phyloP scores from a whole-genome alignment of 768 basidiomycete genomes.

The Gautieria morchelliformis region DNA sequence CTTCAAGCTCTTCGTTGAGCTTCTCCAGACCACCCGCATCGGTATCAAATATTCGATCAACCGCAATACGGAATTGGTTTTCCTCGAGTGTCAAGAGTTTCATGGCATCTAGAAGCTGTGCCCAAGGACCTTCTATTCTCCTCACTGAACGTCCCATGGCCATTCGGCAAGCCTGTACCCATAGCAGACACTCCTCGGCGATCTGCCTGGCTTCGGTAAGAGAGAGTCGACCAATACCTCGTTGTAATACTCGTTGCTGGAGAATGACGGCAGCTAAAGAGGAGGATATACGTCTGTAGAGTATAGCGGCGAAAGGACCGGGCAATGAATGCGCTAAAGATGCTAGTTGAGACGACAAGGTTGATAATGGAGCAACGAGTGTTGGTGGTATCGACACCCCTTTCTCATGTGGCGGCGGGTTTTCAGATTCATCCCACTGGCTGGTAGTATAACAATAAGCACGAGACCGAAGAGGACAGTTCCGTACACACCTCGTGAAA shows the following conservation, averaged over 20 bases:
- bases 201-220: conserved; percentile 52
- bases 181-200: conserved; percentile 65
- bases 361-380: conserved; percentile 65
- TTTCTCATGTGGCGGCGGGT: conserved; percentile 22
- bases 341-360: conserved; percentile 70
- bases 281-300: conserved; percentile 70
- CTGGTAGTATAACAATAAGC: conserved; percentile 18
- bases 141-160: conserved; percentile 40
- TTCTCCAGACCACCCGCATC: conserved; percentile 43
- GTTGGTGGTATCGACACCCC: conserved; percentile 51
- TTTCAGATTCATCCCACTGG: conserved; percentile 21
- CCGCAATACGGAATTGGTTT: conserved; percentile 37
- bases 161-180: conserved; percentile 69
- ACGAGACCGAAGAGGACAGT: conserved; percentile 14
- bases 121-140: conserved; percentile 70
- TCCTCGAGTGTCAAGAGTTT: conserved; percentile 56
- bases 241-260: conserved; percentile 74
- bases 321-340: conserved; percentile 62
- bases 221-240: conserved; percentile 53
- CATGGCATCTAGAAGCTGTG: conserved; percentile 57
- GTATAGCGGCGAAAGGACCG: conserved; percentile 36
- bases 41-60: conserved; percentile 15
- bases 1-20: conserved; percentile 42
- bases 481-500: conserved; percentile 42
- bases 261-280: conserved; percentile 69